phyloP scores from a whole-genome alignment of 2,329 filamentous ascomycete species.

The Lecanosticta acicola region DNA sequence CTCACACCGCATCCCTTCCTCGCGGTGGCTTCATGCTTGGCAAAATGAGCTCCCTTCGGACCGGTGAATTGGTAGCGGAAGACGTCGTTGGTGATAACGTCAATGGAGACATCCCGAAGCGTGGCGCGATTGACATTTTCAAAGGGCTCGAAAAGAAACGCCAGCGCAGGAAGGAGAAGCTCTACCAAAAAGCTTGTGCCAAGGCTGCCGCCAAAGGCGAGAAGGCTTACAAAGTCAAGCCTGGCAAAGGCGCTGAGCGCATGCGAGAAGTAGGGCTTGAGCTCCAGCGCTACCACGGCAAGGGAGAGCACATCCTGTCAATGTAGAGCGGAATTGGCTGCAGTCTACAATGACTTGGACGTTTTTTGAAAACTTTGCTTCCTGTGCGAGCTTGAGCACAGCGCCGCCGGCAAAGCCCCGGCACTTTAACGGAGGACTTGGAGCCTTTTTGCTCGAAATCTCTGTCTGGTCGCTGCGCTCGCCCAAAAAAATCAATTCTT shows the following conservation, averaged over 20 bases:
- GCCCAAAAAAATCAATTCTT: too few relatives aligned
- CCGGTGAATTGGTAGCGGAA: conserved; percentile 36
- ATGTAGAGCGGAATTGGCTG: conserved; percentile 27
- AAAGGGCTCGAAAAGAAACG: conserved; percentile 94
- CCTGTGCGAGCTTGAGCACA: conserved; percentile 20
- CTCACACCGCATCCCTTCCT: conserved; percentile 80
- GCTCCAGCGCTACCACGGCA: conserved; percentile 73
- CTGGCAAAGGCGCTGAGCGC: conserved; percentile 82
- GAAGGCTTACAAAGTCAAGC: conserved; percentile 64
- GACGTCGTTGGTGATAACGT: conserved; percentile 23
- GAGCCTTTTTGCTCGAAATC: conserved; percentile 3
- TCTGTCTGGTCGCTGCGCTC: conserved; percentile 21
- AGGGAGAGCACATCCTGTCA: conserved; percentile 48
- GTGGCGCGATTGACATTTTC: conserved; percentile 95
- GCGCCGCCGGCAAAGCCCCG: conserved; percentile 20
- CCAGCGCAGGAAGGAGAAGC: conserved; percentile 86
- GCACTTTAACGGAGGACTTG: conserved; percentile 10
- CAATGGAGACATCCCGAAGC: conserved; percentile 58
- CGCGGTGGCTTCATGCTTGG: conserved; percentile 59
- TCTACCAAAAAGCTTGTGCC: conserved; percentile 82
- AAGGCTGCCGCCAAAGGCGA: conserved; percentile 60
- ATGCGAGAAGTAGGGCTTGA: conserved; percentile 90
- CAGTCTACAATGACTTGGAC: conserved; percentile 1
- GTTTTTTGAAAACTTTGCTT: conserved; percentile 6
- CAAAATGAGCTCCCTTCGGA: conserved; percentile 27